Base-by-base conservation (phyloP, 768 basidiomycete genomes). In the Kwoniella newhampshirensis region DNA sequence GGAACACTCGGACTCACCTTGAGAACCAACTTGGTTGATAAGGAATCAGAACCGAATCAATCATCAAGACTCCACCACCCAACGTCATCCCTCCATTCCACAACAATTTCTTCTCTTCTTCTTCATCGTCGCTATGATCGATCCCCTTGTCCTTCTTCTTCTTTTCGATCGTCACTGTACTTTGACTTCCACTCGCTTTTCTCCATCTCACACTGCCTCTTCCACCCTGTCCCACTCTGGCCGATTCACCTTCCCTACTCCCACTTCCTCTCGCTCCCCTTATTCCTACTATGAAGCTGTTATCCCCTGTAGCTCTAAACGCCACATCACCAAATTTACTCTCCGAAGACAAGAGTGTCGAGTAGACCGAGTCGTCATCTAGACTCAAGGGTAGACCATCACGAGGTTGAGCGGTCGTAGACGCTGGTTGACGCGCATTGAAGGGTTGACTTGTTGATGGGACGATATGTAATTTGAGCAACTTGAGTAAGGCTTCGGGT, bases 11-110 rank as follows among this genome's bases (percentile, higher is more conserved):
- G n/a, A 40, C 87, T 67, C 86, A 91, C 67, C 84, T 80, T 35
- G 83, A 79, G 84, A 87, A 91, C 89, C 89, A 90, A 3, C 86
- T 81, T 2, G 94, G 91, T 56, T 86, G 79, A 74, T 91, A 98
- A 30, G 96, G 96, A 21, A 85, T 70, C 51, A 99, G 78, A 12
- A 97, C 80, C 39, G 81, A 81, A 78, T 96, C 89, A 57, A 98
- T 87, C 76, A 87, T 83, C 57, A 97, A 82, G 36, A 97, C 90
- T 3, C 94, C 94, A 0, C 93, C 94, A 0, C 83, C 85, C 32
- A 87, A 85, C 12, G 88, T 88, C 42, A 87, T 85, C 42, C 88
- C 85, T 37, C 88, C 89, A 85, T 86, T 88, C 43, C 83, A 80
- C 25, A 86, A 72, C 18, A 88, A 84, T 44, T 79, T 81, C 25